Base-by-base conservation (phyloP, 306 rosid species). In the Glycine soja region DNA sequence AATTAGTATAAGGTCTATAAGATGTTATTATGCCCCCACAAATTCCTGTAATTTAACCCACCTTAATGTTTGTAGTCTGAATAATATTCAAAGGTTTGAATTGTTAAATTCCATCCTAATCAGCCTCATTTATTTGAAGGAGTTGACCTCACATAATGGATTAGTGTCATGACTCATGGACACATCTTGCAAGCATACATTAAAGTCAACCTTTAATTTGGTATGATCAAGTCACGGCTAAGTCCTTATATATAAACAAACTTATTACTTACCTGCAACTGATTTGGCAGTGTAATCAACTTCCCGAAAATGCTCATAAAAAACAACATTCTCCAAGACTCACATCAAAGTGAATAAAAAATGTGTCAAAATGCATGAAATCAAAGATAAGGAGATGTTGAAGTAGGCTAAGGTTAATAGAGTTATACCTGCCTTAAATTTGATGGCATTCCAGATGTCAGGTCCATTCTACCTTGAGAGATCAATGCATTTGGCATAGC, bases 401-500 rank as follows among this genome's bases (percentile, higher is more conserved):
- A 57, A 72, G 30, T 58, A 11, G 45, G 0, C 9, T 47, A 9
- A 38, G n/a, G 53, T 46, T 46, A 48, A 48, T 61, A 67, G 3
- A 4, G 40, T 36, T 3, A 36, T 36, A 36, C 97, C 96, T 45
- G 98, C 90, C 30, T 97, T 97, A 74, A 94, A 94, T 85, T 89
- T 94, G 87, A 94, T 92, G 13, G 97, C 97, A 43, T 92, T 92
- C 94, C 94, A 94, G 57, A 94, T 94, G 81, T 94, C 94, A 19
- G 97, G 98, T 40, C 92, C 98, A 62, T 91, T 92, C 18, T 92
- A 97, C 68, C 59, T 61, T 6, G 97, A 92, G 46, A 94, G 90
- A 83, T 94, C 97, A 67, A 92, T 87, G 87, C 98, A 94, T 75
- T 94, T 94, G 59, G 98, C 98, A 71, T 94, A 92, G 88, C 97